Base-by-base conservation (phyloP, 805 yeast genomes). In the Starmerella davenportii region DNA sequence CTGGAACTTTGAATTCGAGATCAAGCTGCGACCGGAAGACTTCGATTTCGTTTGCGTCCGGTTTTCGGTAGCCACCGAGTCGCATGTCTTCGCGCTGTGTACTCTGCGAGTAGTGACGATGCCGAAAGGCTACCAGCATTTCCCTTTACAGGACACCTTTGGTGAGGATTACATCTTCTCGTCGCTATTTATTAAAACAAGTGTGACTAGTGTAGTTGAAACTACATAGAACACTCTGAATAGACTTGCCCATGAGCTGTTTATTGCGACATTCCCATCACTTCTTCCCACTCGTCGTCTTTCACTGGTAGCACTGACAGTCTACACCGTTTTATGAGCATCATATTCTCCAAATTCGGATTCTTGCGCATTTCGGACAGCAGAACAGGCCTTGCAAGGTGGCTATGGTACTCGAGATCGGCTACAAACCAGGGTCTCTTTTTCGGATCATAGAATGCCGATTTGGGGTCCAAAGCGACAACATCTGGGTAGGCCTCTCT, bases 81-180 rank as follows among this genome's bases (percentile, higher is more conserved):
- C 53, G 17, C 44, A 48, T 2, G 47, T 58, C 5, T 59, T 73
- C 47, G 95, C 94, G 1, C 62, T 68, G 7, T 62, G 68, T 41
- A 74, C 79, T 18, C 61, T 69, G 15, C 73, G 76, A 40, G 52
- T 87, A 29, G 62, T 64, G n/a, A 66, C 73, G 43, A 52, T 90
- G 45, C 74, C 72, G 35, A 64, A 66, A 37, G 98, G 98, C 0
- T 90, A 76, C 56, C 65, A 95, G 36, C 90, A 82, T 52, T 56
- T 84, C 14, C 82, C 85, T 0, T 57, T 90, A 13, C 72, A 69
- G 51, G 94, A 81, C 54, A 49, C 65, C 21, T 72, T 74, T 44
- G 96, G 98, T 2, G 94, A 85, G 53, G 81, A 76, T 50, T 72
- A 65, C 47, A 64, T 70, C 1, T 73, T 71, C 46, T 71, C 78